Percentiles rank a stretch among this genome's conserved stretches.
phyloP scores from a whole-genome alignment of 2,329 filamentous ascomycete genomes.

The Sarocladium brachiariae region DNA sequence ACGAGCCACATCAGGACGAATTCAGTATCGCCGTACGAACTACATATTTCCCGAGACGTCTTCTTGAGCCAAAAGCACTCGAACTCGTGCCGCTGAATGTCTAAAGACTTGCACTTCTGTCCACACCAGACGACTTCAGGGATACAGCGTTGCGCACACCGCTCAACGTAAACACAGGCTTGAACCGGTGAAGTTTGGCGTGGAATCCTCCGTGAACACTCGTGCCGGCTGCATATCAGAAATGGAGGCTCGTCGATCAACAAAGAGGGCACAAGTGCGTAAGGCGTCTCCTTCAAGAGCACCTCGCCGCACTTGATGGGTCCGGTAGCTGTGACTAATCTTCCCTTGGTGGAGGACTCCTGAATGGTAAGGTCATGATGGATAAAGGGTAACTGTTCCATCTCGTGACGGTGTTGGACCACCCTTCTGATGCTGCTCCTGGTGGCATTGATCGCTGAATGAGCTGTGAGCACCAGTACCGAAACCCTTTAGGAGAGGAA shows the following conservation, averaged over 20 bases:
- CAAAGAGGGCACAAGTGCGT: conserved; percentile 13
- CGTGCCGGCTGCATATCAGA: conserved; percentile 10
- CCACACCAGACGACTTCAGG: conserved; percentile 13
- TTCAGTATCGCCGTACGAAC: conserved; percentile 10
- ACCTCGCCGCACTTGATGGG: conserved; percentile 8
- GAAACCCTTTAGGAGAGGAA: no score
- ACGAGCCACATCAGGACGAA: conserved; percentile 14
- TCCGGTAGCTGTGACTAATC: conserved; percentile 8
- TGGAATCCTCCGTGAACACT: conserved; percentile 9
- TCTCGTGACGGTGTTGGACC: neutral
- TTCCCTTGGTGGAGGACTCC: conserved; percentile 9
- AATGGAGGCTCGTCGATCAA: conserved; percentile 12
- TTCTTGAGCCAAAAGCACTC: conserved; percentile 13
- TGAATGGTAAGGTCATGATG: conserved; percentile 8
- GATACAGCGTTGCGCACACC: conserved; percentile 10
- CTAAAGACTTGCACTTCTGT: conserved; percentile 8
- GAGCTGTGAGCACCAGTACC: no score
- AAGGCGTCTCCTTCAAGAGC: conserved; percentile 12
- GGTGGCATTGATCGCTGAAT: no score
- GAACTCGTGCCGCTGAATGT: conserved; percentile 8
- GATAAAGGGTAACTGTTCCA: conserved; percentile 10
- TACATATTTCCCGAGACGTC: neutral
- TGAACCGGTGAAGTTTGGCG: neutral
- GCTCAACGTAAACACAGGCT: neutral
- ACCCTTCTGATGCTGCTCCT: no score